phyloP scores from a whole-genome alignment of 192 early-diverging fungal species.

The Irineochytrium annulatum region DNA sequence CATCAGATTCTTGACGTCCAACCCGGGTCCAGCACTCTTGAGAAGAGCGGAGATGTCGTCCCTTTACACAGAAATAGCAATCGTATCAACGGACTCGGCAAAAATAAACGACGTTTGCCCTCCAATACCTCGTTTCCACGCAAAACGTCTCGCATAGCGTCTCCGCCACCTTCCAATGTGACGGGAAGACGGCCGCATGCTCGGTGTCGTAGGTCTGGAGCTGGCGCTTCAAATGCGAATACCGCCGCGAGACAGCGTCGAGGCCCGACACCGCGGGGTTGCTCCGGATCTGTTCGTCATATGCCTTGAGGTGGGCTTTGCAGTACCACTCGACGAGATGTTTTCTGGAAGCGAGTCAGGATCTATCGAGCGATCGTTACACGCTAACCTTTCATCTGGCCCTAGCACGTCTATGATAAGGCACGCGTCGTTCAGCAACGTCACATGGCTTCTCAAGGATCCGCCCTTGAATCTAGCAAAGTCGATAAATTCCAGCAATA shows the following conservation, averaged over 20 bases:
- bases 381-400: constrained; percentile 52
- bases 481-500: constrained; percentile 1
- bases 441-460: constrained; percentile 31
- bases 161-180: constrained; percentile 71
- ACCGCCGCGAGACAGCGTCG: constrained; percentile 79
- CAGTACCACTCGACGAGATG: constrained; percentile 76
- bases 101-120: constrained; percentile 1
- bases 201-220: constrained; percentile 87
- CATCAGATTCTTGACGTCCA: constrained; percentile 71
- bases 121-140: constrained; percentile 68
- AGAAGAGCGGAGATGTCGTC: constrained; percentile 67
- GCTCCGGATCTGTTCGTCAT: constrained; percentile 71
- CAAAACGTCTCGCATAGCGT: constrained; percentile 73
- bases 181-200: constrained; percentile 77
- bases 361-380: not conserved
- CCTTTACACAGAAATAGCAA: constrained; percentile 29
- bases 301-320: constrained; percentile 76
- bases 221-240: constrained; percentile 89
- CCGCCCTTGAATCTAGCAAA: constrained; percentile 10
- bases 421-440: constrained; percentile 69
- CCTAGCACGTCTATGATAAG: constrained; percentile 69
- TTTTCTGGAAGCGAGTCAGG: not conserved
- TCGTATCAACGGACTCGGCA: constrained; percentile 7
- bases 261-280: constrained; percentile 62
- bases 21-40: constrained; percentile 41